Conservation (phyloP, 2,329 filamentous ascomycete species). For the Penicillium sp. region DNA sequence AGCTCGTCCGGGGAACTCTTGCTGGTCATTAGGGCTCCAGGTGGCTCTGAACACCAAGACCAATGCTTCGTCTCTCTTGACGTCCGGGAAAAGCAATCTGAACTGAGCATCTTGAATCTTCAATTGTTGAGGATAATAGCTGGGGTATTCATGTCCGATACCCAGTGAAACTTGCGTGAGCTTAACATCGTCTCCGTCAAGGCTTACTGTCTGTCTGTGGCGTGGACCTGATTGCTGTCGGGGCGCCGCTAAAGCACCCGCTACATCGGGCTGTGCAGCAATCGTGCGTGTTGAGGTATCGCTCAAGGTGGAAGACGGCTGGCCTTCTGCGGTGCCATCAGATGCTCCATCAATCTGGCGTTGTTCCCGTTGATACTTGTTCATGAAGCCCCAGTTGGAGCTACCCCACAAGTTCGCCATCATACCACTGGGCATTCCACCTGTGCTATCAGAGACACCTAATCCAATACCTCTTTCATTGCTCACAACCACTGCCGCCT, state of each 20-base stretch:
- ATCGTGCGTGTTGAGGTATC: constrained; percentile 27
- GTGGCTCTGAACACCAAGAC: constrained; percentile 90
- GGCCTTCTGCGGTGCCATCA: constrained; percentile 15
- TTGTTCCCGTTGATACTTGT: constrained; percentile 59
- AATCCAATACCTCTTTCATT: constrained; percentile 69
- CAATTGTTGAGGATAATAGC: constrained; percentile 75
- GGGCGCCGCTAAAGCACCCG: constrained; percentile 19
- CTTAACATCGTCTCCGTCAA: constrained; percentile 47
- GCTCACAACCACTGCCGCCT: constrained; percentile 75
- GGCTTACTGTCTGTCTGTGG: constrained; percentile 58
- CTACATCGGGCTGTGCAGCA: constrained; percentile 20
- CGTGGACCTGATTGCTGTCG: constrained; percentile 30
- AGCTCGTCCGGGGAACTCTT: constrained; percentile 77
- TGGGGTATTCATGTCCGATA: constrained; percentile 59
- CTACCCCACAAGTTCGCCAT: constrained; percentile 95
- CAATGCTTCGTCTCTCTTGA: constrained; percentile 73
- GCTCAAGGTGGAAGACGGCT: constrained; percentile 23
- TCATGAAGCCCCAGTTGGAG: constrained; percentile 72
- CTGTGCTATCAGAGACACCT: constrained; percentile 60
- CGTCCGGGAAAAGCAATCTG: constrained; percentile 80
- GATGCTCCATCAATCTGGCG: constrained; percentile 35
- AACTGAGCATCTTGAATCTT: constrained; percentile 91
- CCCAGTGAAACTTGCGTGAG: constrained; percentile 35
- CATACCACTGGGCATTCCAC: constrained; percentile 76
- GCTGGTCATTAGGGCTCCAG: constrained; percentile 74